Base-by-base conservation (phyloP, 2,329 filamentous ascomycete genomes). In the Colletotrichum sp. region DNA sequence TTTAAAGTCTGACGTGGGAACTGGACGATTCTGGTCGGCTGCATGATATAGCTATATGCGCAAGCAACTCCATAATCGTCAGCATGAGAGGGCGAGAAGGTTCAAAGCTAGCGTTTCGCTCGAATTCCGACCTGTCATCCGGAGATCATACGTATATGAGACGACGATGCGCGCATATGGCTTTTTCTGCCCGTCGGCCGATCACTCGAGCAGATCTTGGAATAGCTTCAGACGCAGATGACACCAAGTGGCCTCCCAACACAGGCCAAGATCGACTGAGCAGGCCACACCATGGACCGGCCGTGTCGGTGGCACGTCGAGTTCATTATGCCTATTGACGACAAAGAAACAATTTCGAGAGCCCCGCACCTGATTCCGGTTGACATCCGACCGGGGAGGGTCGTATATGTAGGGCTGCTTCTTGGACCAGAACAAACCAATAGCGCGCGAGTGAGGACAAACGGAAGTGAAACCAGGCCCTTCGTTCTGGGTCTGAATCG, bases 111-210 rank as follows among this genome's bases (percentile, higher is more conserved):
- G 57, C 30, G 63, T 76, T 76, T 72, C 59, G 55, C 52, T 62
- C 30, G 28, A 57, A 52, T 74, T n/a, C n/a, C 15, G 13, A 52
- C 30, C 63, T 72, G 63, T 21, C 69, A 72, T 76, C 69, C 32
- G 69, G 52, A 67, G 69, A 68, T 72, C 73, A 68, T 68, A 68
- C 72, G 13, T 16, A 16, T 39, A 62, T 44, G 72, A 75, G 69
- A 75, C 63, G 69, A 75, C 63, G 69, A 32, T 13, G 26, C 24
- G 26, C 24, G 36, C 24, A 28, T 6, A 4, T 24, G 6, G 24
- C 44, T 6, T 28, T 49, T 49, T 49, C n/a, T 26, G 63, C 34
- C 36, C 52, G 59, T 62, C 36, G 24, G 32, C 55, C 67, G 67
- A 62, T 55, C n/a, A 44, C 55, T 60, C 13, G 55, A 16, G 24